phyloP scores from a whole-genome alignment of 1,284 basidiomycete genomes.

The Ustilago esculenta region DNA sequence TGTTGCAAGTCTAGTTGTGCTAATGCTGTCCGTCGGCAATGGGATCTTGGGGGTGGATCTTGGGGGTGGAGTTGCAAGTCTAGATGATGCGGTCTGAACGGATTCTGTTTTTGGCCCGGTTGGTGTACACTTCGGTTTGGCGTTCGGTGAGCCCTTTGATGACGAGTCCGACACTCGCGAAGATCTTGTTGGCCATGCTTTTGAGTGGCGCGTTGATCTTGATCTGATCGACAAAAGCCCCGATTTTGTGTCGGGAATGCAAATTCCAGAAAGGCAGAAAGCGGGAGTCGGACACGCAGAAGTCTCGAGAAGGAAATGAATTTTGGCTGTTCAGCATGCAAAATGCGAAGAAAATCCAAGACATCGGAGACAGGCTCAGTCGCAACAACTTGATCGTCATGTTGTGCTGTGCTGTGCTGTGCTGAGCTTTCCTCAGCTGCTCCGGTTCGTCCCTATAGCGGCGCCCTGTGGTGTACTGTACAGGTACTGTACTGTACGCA shows the following conservation, averaged over 20 bases:
- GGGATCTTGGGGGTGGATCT: too few species aligned
- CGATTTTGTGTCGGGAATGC: slow-evolving; percentile 9
- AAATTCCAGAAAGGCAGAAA: neutral
- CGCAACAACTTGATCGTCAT: neutral
- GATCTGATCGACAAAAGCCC: too few species aligned
- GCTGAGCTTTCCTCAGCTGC: neutral
- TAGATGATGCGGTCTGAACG: too few species aligned
- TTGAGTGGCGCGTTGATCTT: too few species aligned
- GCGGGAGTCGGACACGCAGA: slow-evolving; percentile 9
- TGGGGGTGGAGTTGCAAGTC: too few species aligned
- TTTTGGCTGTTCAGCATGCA: neutral
- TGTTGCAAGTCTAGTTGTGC: neutral
- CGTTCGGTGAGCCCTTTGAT: slow-evolving; percentile 13
- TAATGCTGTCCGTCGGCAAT: neutral
- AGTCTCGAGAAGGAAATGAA: slow-evolving; percentile 18
- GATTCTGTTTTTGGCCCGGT: too few species aligned
- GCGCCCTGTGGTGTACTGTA: too few species aligned
- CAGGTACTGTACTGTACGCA: too few species aligned
- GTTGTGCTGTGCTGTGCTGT: slow-evolving; percentile 17
- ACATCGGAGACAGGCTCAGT: slow-evolving; percentile 10
- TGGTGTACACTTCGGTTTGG: slow-evolving; percentile 1
- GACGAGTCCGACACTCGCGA: slow-evolving; percentile 22
- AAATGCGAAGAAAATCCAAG: slow-evolving; percentile 5
- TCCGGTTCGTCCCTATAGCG: slow-evolving; percentile 9
- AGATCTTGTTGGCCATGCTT: too few species aligned